Conservation (phyloP, 169 alveolate species). For the Plasmodium berghei region DNA sequence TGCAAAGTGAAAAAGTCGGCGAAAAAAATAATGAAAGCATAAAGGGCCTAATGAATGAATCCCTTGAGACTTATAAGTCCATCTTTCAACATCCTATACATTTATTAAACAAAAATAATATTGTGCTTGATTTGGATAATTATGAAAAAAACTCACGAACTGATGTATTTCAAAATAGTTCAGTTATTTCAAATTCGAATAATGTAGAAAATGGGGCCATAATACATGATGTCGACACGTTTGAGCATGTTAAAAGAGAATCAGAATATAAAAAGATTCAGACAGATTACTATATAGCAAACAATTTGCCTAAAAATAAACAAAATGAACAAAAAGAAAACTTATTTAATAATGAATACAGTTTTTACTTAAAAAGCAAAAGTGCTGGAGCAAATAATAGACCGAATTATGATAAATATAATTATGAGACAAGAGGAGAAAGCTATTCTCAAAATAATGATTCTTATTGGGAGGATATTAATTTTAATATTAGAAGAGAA, state of each 20-base stretch:
- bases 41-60: no score
- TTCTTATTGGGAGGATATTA: slow-evolving; percentile 4
- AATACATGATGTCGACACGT: not conserved
- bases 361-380: slow-evolving; percentile 30
- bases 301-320: slow-evolving; percentile 1
- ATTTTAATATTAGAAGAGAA: not conserved
- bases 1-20: not conserved
- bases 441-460: slow-evolving; percentile 19
- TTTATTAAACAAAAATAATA: slow-evolving; percentile 13
- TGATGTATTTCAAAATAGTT: slow-evolving; percentile 1
- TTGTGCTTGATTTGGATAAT: not conserved
- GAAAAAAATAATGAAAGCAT: no score
- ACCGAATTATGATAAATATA: not conserved
- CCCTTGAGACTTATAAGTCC: no score
- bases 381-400: not conserved
- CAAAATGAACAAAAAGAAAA: not conserved
- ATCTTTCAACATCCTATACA: not conserved
- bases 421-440: not conserved
- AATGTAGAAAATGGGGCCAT: not conserved
- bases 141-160: not conserved
- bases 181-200: not conserved
- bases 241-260: not conserved
- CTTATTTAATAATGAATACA: not conserved
- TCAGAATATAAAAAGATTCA: not conserved
- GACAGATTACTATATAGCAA: not conserved